Conservation (phyloP, 371 early-diverging fungal genomes). For the Synchytrium microbalum region DNA sequence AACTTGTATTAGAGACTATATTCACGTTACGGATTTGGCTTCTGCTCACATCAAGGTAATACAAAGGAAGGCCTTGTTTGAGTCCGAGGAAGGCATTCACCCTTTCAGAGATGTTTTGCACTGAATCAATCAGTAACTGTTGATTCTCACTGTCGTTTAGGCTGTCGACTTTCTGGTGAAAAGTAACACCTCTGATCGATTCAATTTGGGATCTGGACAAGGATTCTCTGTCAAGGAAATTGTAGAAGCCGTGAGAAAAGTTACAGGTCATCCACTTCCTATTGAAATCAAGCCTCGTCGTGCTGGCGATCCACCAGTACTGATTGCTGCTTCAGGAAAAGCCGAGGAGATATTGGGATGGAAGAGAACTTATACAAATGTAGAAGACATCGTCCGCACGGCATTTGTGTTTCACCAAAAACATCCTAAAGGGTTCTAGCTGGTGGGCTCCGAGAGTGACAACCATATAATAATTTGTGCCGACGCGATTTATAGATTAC, state of each 20-base stretch:
- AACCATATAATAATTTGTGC: no score
- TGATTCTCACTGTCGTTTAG: slow-evolving; percentile 5
- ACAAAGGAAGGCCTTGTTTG: slow-evolving; percentile 7
- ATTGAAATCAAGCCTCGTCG: slow-evolving; percentile 36
- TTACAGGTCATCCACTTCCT: slow-evolving; percentile 44
- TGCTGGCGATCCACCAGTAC: slow-evolving; percentile 40
- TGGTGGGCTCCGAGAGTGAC: neutral
- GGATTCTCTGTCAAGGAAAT: slow-evolving; percentile 43
- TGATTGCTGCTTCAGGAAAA: slow-evolving; percentile 39
- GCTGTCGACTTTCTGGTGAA: slow-evolving; percentile 41
- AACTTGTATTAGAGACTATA: slow-evolving; percentile 39
- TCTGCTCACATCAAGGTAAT: slow-evolving; percentile 33
- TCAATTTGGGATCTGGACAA: slow-evolving; percentile 42
- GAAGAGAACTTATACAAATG: slow-evolving; percentile 32
- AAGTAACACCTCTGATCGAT: slow-evolving; percentile 23
- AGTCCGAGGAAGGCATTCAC: slow-evolving; percentile 7
- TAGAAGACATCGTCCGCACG: slow-evolving; percentile 40
- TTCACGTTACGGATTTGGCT: slow-evolving; percentile 44
- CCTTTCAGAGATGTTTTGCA: neutral
- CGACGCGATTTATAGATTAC: no score
- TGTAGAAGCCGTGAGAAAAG: slow-evolving; percentile 37
- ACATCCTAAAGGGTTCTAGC: slow-evolving; percentile 31
- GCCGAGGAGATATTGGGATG: slow-evolving; percentile 44
- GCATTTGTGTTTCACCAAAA: slow-evolving; percentile 42
- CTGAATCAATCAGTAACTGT: neutral